Evolutionary conservation across 2,329 filamentous ascomycete genomes (phyloP).

Genomic region (Diaporthe nobilis): DNA sequence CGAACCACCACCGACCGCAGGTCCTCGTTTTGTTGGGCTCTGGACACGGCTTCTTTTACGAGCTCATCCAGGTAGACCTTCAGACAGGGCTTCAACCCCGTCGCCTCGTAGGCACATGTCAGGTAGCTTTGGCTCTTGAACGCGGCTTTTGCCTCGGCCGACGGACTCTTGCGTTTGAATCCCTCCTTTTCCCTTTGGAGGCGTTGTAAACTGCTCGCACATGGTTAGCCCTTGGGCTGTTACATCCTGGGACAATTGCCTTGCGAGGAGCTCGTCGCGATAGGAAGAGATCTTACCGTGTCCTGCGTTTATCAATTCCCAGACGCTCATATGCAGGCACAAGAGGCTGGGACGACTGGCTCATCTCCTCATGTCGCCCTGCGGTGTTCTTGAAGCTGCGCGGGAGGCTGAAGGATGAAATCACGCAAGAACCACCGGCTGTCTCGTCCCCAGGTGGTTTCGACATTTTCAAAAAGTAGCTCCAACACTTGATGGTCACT

Average conservation of each 20-base stretch:
- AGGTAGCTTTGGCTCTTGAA: constrained; percentile 1
- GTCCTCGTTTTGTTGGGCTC: not conserved
- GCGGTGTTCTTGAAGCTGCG: not conserved
- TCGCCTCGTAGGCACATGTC: not conserved
- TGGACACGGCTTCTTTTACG: not conserved
- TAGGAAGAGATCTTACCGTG: not conserved
- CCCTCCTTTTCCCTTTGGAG: not conserved
- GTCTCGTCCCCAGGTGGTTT: not conserved
- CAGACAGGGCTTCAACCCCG: not conserved
- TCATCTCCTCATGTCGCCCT: not conserved
- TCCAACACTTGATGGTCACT: constrained; percentile 19
- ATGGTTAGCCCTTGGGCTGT: not conserved
- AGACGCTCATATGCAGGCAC: not conserved
- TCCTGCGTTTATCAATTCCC: not conserved
- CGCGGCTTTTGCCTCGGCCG: not conserved
- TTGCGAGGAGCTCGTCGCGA: not conserved
- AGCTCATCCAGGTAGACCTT: not conserved
- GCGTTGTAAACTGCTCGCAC: not conserved
- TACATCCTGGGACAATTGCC: not conserved
- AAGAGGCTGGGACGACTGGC: not conserved
- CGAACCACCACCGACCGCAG: not conserved
- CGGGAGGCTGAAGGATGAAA: constrained; percentile 6
- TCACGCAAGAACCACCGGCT: not conserved
- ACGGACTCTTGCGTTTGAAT: not conserved
- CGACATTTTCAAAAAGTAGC: not conserved